These are phyloP conservation scores for Diddensiella transvaalensis DNA, from an alignment of 805 yeast species.

Conservation along the genomic window DNA sequence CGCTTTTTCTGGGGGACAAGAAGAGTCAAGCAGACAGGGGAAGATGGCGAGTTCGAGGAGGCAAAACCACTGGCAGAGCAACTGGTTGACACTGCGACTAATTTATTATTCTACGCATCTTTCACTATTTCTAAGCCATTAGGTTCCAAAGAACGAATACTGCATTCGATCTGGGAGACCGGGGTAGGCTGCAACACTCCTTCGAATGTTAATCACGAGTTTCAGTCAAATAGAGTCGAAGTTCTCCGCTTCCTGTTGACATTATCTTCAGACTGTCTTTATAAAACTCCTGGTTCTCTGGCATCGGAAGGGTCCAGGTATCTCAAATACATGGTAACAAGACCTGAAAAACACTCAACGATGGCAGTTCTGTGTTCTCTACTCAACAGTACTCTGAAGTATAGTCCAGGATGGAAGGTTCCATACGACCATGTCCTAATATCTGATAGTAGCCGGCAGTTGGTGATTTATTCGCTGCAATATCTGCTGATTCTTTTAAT, in stretches of 20 bases:
- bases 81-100: constrained; percentile 39
- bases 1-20: constrained; percentile 45
- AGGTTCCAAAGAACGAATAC: constrained; percentile 29
- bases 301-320: constrained; percentile 57
- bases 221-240: constrained; percentile 67
- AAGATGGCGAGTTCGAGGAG: constrained; percentile 9
- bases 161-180: constrained; percentile 66
- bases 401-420: constrained; percentile 34
- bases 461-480: constrained; percentile 57
- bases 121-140: constrained; percentile 45
- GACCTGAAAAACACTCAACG: constrained; percentile 47
- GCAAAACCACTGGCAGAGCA: constrained; percentile 33
- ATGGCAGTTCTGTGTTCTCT: constrained; percentile 61
- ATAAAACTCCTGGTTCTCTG: constrained; percentile 41
- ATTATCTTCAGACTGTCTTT: constrained; percentile 60
- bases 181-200: constrained; percentile 56
- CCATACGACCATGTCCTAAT: constrained; percentile 32
- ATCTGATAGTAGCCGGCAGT: constrained; percentile 28
- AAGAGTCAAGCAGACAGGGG: constrained; percentile 3
- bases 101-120: constrained; percentile 52
- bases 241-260: constrained; percentile 58
- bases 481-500: constrained; percentile 57
- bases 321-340: constrained; percentile 50
- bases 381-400: constrained; percentile 50
- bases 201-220: constrained; percentile 35